Evolutionary conservation across 345 rosid genomes (phyloP).

Genomic region (Citrus sp.): DNA sequence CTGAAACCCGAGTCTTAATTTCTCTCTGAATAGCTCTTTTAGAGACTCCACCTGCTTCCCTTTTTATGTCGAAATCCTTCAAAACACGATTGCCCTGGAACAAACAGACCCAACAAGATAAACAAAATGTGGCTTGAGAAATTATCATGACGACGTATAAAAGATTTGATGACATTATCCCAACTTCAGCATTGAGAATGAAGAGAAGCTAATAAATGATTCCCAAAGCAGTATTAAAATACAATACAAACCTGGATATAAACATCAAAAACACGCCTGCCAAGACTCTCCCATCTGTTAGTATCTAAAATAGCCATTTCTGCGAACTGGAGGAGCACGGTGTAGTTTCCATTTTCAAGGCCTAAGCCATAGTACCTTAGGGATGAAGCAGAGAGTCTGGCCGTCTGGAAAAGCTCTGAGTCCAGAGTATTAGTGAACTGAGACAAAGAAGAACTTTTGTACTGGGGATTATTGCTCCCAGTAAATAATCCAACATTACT

Average conservation of each 20-base stretch:
- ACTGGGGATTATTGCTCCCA: conserved; percentile 27
- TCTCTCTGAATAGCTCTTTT: conserved; percentile 22
- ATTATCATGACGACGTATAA: too few relatives aligned
- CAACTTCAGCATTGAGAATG: too few relatives aligned
- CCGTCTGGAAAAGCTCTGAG: conserved; percentile 47
- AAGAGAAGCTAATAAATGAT: too few relatives aligned
- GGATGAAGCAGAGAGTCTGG: conserved; percentile 66
- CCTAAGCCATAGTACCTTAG: conserved; percentile 79
- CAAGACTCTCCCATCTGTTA: conserved; percentile 38
- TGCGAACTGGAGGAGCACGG: conserved; percentile 44
- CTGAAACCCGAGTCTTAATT: conserved; percentile 24
- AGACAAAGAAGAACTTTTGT: conserved; percentile 22
- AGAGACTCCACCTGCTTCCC: conserved; percentile 30
- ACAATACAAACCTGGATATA: conserved; percentile 42
- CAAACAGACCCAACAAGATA: neutral
- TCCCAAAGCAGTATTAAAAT: neutral
- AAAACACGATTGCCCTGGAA: conserved; percentile 45
- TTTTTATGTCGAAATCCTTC: conserved; percentile 48
- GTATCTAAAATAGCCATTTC: conserved; percentile 28
- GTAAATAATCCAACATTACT: conserved; percentile 42
- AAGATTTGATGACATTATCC: too few relatives aligned
- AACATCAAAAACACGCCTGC: conserved; percentile 49
- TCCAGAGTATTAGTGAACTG: conserved; percentile 38
- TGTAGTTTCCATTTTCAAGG: conserved; percentile 78
- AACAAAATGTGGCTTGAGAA: neutral